Conservation (phyloP, 331 rosid genomes). For the Spiraea crenata region DNA sequence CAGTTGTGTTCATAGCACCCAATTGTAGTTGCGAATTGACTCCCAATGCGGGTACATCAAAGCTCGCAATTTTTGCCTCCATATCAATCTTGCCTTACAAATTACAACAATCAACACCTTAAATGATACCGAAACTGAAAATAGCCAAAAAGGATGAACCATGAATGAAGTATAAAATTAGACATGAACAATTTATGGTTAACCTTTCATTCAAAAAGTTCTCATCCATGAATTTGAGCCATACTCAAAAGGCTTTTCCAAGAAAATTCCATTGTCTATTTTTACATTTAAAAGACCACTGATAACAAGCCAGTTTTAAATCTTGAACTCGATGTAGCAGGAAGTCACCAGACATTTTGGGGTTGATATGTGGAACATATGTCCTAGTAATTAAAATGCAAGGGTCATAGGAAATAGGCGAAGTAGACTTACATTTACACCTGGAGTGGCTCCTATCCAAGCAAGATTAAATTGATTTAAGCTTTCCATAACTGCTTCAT, state of each 20-base stretch:
- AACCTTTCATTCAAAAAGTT: background rate
- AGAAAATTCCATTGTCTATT: background rate
- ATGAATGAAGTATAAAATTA: background rate
- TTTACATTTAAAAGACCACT: background rate
- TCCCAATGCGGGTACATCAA: conserved; percentile 31
- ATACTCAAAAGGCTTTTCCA: background rate
- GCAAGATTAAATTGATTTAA: conserved; percentile 25
- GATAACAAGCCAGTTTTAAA: background rate
- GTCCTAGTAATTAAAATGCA: background rate
- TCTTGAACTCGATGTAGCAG: background rate
- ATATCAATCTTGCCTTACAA: conserved; percentile 18
- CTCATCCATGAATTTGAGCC: background rate
- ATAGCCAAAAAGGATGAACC: background rate
- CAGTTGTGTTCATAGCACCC: conserved; percentile 28
- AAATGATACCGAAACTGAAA: background rate
- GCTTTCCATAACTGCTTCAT: conserved; percentile 22
- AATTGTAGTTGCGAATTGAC: conserved; percentile 27
- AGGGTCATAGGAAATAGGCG: background rate
- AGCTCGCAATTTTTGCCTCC: conserved; percentile 24
- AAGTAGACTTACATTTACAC: conserved; percentile 25
- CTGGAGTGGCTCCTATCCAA: conserved; percentile 38
- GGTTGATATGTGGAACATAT: background rate
- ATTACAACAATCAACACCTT: conserved; percentile 8
- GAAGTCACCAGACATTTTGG: background rate
- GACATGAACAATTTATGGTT: background rate